Conservation (phyloP, 2,329 filamentous ascomycete genomes). For the Ophiostoma tasmaniense region DNA sequence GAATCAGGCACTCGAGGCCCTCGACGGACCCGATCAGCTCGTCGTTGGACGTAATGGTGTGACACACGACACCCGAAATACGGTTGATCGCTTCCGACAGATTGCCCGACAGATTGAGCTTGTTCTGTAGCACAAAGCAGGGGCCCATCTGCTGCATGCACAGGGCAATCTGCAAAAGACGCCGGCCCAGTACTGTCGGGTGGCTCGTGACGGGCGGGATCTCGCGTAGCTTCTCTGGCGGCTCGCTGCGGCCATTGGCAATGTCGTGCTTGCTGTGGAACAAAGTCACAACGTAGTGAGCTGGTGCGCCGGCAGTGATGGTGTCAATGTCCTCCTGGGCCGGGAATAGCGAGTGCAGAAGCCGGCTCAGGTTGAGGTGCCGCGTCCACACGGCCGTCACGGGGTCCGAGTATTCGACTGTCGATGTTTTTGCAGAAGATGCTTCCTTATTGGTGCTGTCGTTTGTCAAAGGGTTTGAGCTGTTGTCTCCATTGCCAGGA, state of each 20-base stretch:
- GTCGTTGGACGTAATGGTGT: conserved; percentile 42
- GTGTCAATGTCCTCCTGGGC: conserved; percentile 28
- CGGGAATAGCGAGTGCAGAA: conserved; percentile 29
- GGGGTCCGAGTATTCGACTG: neutral
- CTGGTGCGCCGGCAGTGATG: conserved; percentile 24
- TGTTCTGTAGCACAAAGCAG: conserved; percentile 22
- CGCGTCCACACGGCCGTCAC: conserved; percentile 19
- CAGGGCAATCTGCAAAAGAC: conserved; percentile 38
- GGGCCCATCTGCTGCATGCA: conserved; percentile 40
- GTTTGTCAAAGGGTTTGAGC: neutral
- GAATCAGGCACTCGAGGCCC: conserved; percentile 43
- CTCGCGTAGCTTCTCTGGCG: conserved; percentile 21
- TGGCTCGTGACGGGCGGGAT: conserved; percentile 33
- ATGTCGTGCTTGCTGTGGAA: conserved; percentile 29
- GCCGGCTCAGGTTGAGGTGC: conserved; percentile 28
- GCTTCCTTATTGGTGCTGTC: too few species aligned
- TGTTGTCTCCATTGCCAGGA: neutral
- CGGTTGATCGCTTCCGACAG: conserved; percentile 26
- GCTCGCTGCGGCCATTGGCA: conserved; percentile 25
- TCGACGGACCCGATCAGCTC: conserved; percentile 44
- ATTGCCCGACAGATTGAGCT: conserved; percentile 24
- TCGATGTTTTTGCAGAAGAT: neutral
- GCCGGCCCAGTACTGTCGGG: conserved; percentile 39
- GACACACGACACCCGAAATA: conserved; percentile 28
- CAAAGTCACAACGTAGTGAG: conserved; percentile 26